Evolutionary conservation across 208 protist genomes (phyloP).

Genomic region (Trypanosoma scelopori): DNA sequence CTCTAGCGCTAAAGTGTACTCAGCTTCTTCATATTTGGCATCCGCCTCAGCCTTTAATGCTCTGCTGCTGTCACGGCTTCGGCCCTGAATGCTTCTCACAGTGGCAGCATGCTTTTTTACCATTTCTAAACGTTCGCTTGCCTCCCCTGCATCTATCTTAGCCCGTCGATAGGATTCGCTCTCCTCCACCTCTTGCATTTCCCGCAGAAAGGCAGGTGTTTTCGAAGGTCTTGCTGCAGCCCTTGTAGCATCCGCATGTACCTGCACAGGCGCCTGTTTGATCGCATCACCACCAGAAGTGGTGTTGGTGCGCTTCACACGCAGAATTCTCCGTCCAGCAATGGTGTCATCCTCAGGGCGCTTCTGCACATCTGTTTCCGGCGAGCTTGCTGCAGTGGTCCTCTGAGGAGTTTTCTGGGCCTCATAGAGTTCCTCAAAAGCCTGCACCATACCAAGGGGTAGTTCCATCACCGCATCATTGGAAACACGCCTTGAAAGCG

Average conservation of each 20-base stretch:
- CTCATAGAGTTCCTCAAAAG: conserved; percentile 33
- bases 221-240: conserved; percentile 3
- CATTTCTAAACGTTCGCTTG: conserved; percentile 23
- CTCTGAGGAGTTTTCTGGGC: not conserved
- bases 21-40: conserved; percentile 74
- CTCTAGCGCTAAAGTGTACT: conserved; percentile 83
- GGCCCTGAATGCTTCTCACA: conserved; percentile 12
- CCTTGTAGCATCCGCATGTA: conserved; percentile 8
- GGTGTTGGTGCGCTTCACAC: conserved; percentile 26
- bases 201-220: conserved; percentile 13
- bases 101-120: conserved; percentile 15
- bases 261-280: not conserved
- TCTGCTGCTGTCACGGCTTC: conserved; percentile 43
- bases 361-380: not conserved
- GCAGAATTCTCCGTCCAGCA: conserved; percentile 26
- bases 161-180: conserved; percentile 29
- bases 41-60: conserved; percentile 81
- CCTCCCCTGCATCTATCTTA: conserved; percentile 20
- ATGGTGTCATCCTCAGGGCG: conserved; percentile 24
- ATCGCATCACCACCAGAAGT: not conserved
- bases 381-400: not conserved
- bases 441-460: conserved; percentile 29
- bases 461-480: conserved; percentile 32
- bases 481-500: conserved; percentile 18
- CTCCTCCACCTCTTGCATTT: conserved; percentile 35